Evolutionary conservation across 2,329 filamentous ascomycete species (phyloP), one percentile per base, ranked within the genome.

Genomic region (Trichoderma semiorbis): DNA sequence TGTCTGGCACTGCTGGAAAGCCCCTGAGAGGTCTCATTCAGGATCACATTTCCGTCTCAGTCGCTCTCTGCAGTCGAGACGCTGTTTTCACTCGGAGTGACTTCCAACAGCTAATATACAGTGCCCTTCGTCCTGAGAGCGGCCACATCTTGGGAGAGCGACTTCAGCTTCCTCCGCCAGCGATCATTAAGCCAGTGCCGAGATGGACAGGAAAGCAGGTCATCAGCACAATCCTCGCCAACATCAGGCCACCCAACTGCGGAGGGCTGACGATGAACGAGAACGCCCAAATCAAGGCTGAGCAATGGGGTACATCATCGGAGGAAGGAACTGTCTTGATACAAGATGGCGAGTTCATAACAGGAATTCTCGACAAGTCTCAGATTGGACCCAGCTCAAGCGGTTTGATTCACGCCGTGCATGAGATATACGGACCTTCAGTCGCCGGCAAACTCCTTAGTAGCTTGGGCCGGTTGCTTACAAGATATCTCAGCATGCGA

Each of bases 151-250:
- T 93, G 5, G 90, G 90, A 26, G 94, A 97, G 53, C 89, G 92
- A 73, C 92, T 99, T 68, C 88, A 94, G 78, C 91, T 95, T 39
- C 86, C 98, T 0, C 86, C 91, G 11, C 96, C 96, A 3, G 91
- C 94, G 2, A 86, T 98, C 55, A 85, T 95, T 76, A 97, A 95
- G 79, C 96, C 96, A 0, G 87, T 87, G 53, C 87, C 89, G 34
- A 84, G 94, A 69, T 99, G 96, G 96, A 98, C 95, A 2, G 96
- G 96, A 74, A 99, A 99, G 83, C 96, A 99, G 79, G 87, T 99
- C 62, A 92, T 99, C 74, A 95, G 93, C 4, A 97, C 94, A 0
- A 92, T 99, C 8, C 83, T 99, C 70, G 94, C 94, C 81, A 99
- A 99, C 78, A 95, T 98, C 76, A 92, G 90, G 74, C 96, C 96